phyloP scores from a whole-genome alignment of 2,329 filamentous ascomycete genomes.

The Penicillium griseofulvum region DNA sequence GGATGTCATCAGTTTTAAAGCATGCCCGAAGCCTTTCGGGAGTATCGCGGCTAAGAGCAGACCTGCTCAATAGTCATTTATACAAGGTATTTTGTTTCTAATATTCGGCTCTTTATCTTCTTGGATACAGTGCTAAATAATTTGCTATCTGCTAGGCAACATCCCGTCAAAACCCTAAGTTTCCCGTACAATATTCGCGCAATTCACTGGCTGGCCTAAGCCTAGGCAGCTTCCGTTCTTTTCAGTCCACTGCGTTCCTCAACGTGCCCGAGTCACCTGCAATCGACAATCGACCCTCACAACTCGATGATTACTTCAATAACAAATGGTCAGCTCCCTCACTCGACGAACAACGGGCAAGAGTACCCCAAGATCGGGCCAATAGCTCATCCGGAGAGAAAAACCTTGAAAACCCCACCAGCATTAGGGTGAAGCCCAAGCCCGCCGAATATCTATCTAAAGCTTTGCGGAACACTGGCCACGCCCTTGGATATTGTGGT shows the following conservation, averaged over 20 bases:
- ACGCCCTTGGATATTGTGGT: slow-evolving; percentile 10
- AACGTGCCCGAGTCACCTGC: background rate
- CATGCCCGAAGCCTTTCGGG: slow-evolving; percentile 39
- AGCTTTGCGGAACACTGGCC: slow-evolving; percentile 25
- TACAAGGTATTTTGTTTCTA: slow-evolving; percentile 14
- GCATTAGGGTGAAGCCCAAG: slow-evolving; percentile 16
- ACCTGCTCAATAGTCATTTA: slow-evolving; percentile 28
- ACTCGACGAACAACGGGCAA: background rate
- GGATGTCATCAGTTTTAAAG: slow-evolving; percentile 44
- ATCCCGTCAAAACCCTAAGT: background rate
- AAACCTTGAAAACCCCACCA: background rate
- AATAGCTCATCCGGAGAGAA: background rate
- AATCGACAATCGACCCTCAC: background rate
- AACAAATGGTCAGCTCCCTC: background rate
- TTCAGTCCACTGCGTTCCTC: background rate
- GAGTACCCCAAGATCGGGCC: background rate
- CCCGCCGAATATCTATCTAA: slow-evolving; percentile 34
- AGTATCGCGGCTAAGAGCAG: slow-evolving; percentile 36
- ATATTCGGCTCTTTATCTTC: background rate
- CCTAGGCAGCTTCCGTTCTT: background rate
- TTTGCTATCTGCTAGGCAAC: background rate
- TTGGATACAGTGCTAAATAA: background rate
- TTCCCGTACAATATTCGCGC: background rate
- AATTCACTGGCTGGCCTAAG: background rate
- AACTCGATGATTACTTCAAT: background rate